Conservation (phyloP, 73 alveolate species). For the Paramecium sonneborni region DNA sequence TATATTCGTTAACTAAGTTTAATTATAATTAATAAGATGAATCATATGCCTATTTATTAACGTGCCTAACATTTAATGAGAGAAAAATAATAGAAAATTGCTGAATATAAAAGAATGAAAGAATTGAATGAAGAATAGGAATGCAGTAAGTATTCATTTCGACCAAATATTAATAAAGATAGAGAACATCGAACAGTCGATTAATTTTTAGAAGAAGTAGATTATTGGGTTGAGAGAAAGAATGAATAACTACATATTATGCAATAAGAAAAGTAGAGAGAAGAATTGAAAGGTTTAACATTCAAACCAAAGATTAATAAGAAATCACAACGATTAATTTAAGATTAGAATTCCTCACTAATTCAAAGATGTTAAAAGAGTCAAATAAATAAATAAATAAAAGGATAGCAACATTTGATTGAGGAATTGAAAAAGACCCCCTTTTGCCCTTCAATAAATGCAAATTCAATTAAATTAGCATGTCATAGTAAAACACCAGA, state of each 20-base stretch:
- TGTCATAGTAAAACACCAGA: not conserved
- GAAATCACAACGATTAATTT: constrained; percentile 12
- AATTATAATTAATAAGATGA: not conserved
- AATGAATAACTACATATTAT: not conserved
- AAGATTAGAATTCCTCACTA: not conserved
- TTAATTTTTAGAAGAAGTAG: constrained; percentile 17
- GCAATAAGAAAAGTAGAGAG: not conserved
- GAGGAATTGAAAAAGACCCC: constrained; percentile 17
- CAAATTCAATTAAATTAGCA: not conserved
- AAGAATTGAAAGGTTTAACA: constrained; percentile 1
- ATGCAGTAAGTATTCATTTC: not conserved
- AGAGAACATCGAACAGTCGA: constrained; percentile 34
- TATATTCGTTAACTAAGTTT: not conserved
- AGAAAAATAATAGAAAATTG: not conserved
- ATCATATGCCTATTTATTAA: constrained; percentile 6
- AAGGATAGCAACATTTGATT: not conserved
- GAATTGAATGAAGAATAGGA: constrained; percentile 6
- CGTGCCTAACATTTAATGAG: constrained; percentile 6
- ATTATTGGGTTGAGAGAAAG: constrained; percentile 2
- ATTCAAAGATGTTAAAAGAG: not conserved
- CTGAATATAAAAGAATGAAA: not conserved
- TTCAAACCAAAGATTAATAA: constrained; percentile 17
- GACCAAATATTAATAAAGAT: not conserved
- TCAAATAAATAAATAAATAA: not conserved
- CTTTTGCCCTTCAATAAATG: constrained; percentile 9